phyloP scores from a whole-genome alignment of 768 basidiomycete genomes.

The Suillus paluster region DNA sequence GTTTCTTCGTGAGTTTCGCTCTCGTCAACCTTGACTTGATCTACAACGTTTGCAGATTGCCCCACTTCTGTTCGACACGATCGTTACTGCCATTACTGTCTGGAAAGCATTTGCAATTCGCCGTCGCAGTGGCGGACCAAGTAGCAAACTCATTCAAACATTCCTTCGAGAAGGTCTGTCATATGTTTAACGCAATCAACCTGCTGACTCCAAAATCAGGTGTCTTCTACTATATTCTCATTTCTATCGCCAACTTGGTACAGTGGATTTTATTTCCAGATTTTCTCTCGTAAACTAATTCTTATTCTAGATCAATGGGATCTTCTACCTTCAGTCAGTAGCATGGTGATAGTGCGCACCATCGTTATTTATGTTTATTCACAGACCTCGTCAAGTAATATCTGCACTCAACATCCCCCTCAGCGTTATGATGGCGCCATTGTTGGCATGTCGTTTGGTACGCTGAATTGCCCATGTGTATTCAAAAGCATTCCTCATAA shows the following conservation, averaged over 20 bases:
- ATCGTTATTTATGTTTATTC: slow-evolving; percentile 16
- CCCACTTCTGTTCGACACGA: slow-evolving; percentile 78
- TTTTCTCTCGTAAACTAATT: slow-evolving; percentile 9
- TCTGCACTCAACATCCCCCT: slow-evolving; percentile 85
- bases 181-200: slow-evolving; percentile 1
- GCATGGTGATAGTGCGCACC: background rate
- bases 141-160: slow-evolving; percentile 80
- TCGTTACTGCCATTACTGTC: slow-evolving; percentile 81
- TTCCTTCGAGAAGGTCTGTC: slow-evolving; percentile 77
- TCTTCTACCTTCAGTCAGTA: slow-evolving; percentile 82
- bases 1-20: slow-evolving; percentile 57
- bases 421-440: slow-evolving; percentile 81
- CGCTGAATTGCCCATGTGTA: slow-evolving; percentile 17
- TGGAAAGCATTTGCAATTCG: slow-evolving; percentile 80
- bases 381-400: slow-evolving; percentile 78
- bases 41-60: slow-evolving; percentile 57
- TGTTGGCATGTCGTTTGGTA: slow-evolving; percentile 80
- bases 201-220: slow-evolving; percentile 42
- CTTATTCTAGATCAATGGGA: slow-evolving; percentile 64
- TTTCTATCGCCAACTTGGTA: slow-evolving; percentile 83
- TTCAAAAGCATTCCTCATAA: slow-evolving; percentile 9
- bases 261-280: slow-evolving; percentile 16
- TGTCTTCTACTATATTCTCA: slow-evolving; percentile 84
- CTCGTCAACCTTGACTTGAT: background rate
- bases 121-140: slow-evolving; percentile 73